Evolutionary conservation across 2,329 filamentous ascomycete genomes (phyloP), one percentile per base, ranked within the genome.

Genomic region (Colletotrichum incanum): DNA sequence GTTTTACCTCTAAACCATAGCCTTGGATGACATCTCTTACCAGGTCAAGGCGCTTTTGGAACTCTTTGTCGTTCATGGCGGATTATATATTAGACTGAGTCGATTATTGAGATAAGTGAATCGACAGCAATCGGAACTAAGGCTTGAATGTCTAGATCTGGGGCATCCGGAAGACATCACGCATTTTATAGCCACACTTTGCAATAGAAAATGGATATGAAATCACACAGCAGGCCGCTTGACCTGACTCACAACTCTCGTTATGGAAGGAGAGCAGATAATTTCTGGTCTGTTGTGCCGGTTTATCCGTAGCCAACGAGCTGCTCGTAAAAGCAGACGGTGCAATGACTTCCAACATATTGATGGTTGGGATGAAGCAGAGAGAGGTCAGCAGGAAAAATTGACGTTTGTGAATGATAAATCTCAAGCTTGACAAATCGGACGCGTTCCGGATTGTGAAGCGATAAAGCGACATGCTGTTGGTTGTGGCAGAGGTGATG

Each of bases 21-120:
- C 23, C 23, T 2, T 23, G 7, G 3, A 62, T 14, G 14, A 58
- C 56, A 26, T 20, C 47, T 9, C 16, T 56, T 20, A 56, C 67
- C 1, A 71, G 34, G 4, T 55, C 26, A 12, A 71, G 63, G 12
- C 47, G 63, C 6, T 67, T 39, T 41, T 71, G 28, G 2, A 54
- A 71, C 11, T 49, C 16, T 41, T 49, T 55, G 39, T 71, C 31
- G n/a, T 49, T 43, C 63, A 67, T 71, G 28, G 1, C 50, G 23
- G 5, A 28, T 5, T 7, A 23, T 23, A 31, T 5, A 5, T 28
- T 8, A 41, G 14, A 52, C 23, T 12, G 49, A 20, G 14, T 20
- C 16, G n/a, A 20, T 3, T 47, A 6, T 18, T 16, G 20, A 34
- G 60, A 11, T 61, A 16, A 45, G 12, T 23, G 18, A 49, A 18